Percentiles rank a stretch among this genome's conserved stretches.
Conservation (phyloP, 2,329 filamentous ascomycete genomes). For the Tolypocladium amazonense region DNA sequence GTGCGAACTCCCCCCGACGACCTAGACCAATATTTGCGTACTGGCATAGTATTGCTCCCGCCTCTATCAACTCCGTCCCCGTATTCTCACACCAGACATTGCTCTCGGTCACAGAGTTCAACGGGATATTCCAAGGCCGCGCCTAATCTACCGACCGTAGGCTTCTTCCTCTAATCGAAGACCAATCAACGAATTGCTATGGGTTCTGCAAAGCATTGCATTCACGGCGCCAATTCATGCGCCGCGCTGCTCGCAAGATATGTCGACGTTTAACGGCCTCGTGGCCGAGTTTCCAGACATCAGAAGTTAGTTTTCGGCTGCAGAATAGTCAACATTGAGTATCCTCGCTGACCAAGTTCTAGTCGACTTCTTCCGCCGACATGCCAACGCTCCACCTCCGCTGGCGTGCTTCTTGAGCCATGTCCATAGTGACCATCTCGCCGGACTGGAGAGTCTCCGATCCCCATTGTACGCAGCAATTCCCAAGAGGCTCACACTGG, state of each 20-base stretch:
- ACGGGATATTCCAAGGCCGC: neutral
- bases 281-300: conserved; percentile 72
- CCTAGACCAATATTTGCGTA: neutral
- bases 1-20: neutral
- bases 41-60: neutral
- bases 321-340: rapidly evolving
- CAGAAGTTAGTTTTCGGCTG: conserved; percentile 36
- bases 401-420: conserved; percentile 85
- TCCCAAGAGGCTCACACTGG: neutral
- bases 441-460: conserved; percentile 64
- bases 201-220: neutral
- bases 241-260: conserved; percentile 19
- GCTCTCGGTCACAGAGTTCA: neutral
- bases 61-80: neutral
- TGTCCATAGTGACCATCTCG: conserved; percentile 83
- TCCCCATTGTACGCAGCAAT: conserved; percentile 53
- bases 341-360: conserved; percentile 3
- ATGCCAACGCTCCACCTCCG: conserved; percentile 44
- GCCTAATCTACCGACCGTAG: neutral
- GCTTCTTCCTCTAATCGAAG: neutral
- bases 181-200: neutral
- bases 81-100: neutral
- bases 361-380: conserved; percentile 74
- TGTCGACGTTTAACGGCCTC: conserved; percentile 71
- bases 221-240: neutral